Evolutionary conservation across 768 basidiomycete genomes (phyloP).

Genomic region (Fomitopsis serialis): DNA sequence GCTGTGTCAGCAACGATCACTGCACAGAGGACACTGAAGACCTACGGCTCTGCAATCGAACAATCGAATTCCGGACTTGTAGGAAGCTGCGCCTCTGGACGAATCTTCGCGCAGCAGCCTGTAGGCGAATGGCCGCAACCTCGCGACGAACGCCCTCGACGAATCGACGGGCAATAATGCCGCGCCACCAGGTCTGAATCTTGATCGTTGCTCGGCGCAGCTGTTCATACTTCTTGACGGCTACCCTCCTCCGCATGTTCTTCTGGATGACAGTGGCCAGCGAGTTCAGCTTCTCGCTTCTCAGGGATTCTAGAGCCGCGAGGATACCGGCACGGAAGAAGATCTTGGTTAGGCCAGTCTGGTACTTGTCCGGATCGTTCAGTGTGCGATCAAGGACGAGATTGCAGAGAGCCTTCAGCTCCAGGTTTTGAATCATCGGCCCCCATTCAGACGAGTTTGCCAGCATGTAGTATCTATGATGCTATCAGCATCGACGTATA

Average conservation of each 20-base stretch:
- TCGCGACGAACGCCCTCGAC: constrained; percentile 70
- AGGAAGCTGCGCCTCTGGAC: constrained; percentile 69
- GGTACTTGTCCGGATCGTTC: constrained; percentile 93
- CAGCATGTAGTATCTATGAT: constrained; percentile 90
- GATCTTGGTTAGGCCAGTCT: constrained; percentile 95
- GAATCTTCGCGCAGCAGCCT: constrained; percentile 65
- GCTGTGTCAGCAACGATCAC: constrained; percentile 5
- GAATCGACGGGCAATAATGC: constrained; percentile 68
- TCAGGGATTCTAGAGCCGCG: constrained; percentile 87
- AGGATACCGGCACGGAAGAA: constrained; percentile 99
- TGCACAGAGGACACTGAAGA: constrained; percentile 16
- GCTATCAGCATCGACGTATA: constrained; percentile 11
- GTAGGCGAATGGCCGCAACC: constrained; percentile 70
- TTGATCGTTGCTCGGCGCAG: constrained; percentile 71
- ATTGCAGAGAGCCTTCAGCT: constrained; percentile 76
- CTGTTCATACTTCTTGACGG: constrained; percentile 70
- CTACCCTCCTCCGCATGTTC: constrained; percentile 88
- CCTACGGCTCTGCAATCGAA: constrained; percentile 83
- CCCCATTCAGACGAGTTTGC: constrained; percentile 84
- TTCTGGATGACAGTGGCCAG: constrained; percentile 97
- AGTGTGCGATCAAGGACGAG: constrained; percentile 83
- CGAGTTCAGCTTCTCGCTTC: constrained; percentile 80
- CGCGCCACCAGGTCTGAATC: constrained; percentile 94
- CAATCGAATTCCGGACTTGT: constrained; percentile 53
- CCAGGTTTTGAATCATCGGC: constrained; percentile 75